phyloP scores from a whole-genome alignment of 2,329 filamentous ascomycete genomes.

The Scytalidium lignicola region DNA sequence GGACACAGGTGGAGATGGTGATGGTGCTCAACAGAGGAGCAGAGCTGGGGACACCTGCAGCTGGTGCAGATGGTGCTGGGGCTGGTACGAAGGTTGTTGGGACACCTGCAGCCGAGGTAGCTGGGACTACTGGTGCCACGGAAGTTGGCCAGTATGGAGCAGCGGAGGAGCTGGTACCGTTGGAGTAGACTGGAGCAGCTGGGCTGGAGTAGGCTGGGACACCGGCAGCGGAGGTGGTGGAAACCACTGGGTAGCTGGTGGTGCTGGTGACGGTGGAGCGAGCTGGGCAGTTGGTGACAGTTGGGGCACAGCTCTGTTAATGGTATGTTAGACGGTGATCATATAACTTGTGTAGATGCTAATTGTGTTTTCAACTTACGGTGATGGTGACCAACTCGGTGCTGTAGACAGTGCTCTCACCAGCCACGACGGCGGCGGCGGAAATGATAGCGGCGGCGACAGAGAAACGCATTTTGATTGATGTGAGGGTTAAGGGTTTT shows the following conservation, averaged over 20 bases:
- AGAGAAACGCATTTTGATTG: conserved; percentile 35
- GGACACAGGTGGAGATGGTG: conserved; percentile 19
- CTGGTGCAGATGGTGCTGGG: conserved; percentile 11
- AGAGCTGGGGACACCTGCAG: conserved; percentile 13
- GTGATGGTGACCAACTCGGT: conserved; percentile 49
- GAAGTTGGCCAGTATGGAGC: conserved; percentile 12
- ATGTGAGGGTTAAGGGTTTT: conserved; percentile 10
- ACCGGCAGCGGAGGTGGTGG: conserved; percentile 3
- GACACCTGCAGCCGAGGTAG: conserved; percentile 19
- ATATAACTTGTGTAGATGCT: no score
- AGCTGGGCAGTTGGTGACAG: conserved; percentile 14
- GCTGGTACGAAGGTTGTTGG: conserved; percentile 9
- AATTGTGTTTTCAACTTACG: conserved; percentile 21
- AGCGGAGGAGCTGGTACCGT: conserved; percentile 22
- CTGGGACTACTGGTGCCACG: conserved; percentile 23
- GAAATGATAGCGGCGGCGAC: conserved; percentile 27
- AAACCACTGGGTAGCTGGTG: conserved; percentile 17
- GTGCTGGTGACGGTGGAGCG: conserved; percentile 16
- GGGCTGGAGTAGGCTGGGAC: conserved; percentile 7
- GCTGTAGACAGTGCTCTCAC: conserved; percentile 37
- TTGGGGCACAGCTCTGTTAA: neutral
- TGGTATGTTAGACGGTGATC: neutral
- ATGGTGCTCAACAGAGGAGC: conserved; percentile 13
- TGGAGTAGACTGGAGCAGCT: conserved; percentile 24
- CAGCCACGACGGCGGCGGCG: conserved; percentile 26